Base-by-base conservation (phyloP, 805 yeast genomes). In the Ogataea glucozyma region DNA sequence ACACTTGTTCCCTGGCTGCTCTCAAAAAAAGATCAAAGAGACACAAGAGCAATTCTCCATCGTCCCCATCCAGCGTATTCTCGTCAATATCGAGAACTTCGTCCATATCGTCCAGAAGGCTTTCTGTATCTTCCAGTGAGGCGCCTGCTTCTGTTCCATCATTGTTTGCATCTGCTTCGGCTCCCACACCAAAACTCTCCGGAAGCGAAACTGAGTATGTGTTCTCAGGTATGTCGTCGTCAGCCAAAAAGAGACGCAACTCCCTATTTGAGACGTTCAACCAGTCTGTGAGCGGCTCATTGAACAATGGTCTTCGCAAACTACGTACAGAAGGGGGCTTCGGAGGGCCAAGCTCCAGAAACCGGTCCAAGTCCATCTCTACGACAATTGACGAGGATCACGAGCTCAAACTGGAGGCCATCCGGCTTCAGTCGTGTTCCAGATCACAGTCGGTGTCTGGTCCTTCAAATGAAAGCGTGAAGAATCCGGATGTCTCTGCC, bases 61-160 rank as follows among this genome's bases (percentile, higher is more conserved):
- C 57, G 12, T 55, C 60, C 26, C 56, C 58, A 11, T 49, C 56
- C n/a, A 58, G 63, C 36, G 49, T 59, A 10, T 59, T 60, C 13
- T 60, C 65, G 5, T 50, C 55, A 21, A 43, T 38, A 13, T 60
- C 65, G 12, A 48, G 61, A 30, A 56, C 60, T 7, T 57, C 64
- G 1, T 60, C 65, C 3, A 49, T 58, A 12, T 54, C 61, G 4
- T 57, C 62, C 7, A 54, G 62, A 45, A 46, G 62, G 26, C 40
- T 57, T 10, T 59, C 64, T 2, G 40, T 46, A 4, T 52, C 62
- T 4, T 61, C 66, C 10, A 49, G 31, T 6, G 51, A 48, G 10
- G 48, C 46, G 9, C 46, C 52, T 6, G 26, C 52, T 10, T 37
- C 45, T 17, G 49, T 55, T 32, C 61, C 64, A 7, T 60, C 63